These are phyloP conservation scores for Arthrobotrys megalospora DNA, from an alignment of 2,329 filamentous ascomycete genomes.

Conservation along the genomic window DNA sequence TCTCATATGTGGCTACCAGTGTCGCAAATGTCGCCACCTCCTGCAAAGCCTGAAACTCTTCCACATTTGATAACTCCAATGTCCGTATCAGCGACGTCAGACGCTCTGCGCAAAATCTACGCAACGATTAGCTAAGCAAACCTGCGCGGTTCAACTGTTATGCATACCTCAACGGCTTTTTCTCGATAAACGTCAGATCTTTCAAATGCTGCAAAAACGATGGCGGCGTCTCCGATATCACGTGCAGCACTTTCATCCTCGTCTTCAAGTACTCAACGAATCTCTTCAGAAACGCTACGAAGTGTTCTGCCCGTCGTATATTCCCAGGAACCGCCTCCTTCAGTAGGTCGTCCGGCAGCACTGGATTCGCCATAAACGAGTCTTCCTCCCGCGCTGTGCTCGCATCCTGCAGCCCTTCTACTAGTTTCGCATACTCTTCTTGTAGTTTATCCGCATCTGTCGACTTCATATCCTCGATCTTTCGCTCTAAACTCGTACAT, in stretches of 20 bases:
- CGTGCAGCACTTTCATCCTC: slow-evolving; percentile 96
- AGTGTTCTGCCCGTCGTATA: slow-evolving; percentile 94
- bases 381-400: slow-evolving; percentile 93
- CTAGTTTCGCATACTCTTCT: slow-evolving; percentile 93
- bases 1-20: slow-evolving; percentile 95
- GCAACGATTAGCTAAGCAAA: slow-evolving; percentile 11
- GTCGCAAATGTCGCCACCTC: slow-evolving; percentile 98
- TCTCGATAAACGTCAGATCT: slow-evolving; percentile 97
- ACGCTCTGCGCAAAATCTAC: slow-evolving; percentile 90
- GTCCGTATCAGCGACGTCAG: slow-evolving; percentile 94
- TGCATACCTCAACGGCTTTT: slow-evolving; percentile 81
- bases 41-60: slow-evolving; percentile 96
- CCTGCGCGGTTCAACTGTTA: neutral
- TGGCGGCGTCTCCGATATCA: slow-evolving; percentile 95
- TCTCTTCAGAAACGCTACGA: slow-evolving; percentile 91
- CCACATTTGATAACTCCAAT: slow-evolving; percentile 94
- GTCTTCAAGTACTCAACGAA: slow-evolving; percentile 99
- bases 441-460: slow-evolving; percentile 95
- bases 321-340: slow-evolving; percentile 98
- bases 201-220: slow-evolving; percentile 94
- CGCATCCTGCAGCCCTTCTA: slow-evolving; percentile 88
- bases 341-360: slow-evolving; percentile 90
- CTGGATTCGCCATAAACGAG: slow-evolving; percentile 96
- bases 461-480: slow-evolving; percentile 94
- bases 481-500: slow-evolving; percentile 89